Conservation (phyloP, 2,329 filamentous ascomycete genomes). For the Polytolypa hystricis region DNA sequence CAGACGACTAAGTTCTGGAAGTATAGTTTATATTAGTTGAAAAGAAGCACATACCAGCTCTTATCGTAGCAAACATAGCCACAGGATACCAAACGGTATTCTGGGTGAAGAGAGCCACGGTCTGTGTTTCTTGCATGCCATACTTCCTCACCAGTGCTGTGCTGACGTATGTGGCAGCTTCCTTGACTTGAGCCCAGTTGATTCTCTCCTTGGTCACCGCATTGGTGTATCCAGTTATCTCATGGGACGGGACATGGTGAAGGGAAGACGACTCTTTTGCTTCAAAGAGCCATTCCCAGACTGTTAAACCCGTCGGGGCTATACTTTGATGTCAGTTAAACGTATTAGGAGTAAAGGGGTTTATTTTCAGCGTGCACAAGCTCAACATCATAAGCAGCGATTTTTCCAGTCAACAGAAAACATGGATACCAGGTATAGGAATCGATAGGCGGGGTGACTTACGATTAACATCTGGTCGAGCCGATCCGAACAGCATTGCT, state of each 20-base stretch:
- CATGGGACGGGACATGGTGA: constrained; percentile 23
- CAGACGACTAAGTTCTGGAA: too few species aligned
- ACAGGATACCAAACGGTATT: constrained; percentile 56
- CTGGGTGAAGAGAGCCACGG: constrained; percentile 47
- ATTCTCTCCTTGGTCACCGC: constrained; percentile 47
- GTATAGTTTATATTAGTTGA: too few species aligned
- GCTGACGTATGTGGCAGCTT: constrained; percentile 44
- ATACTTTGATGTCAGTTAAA: too few species aligned
- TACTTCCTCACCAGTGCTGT: constrained; percentile 46
- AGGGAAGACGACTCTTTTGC: constrained; percentile 39
- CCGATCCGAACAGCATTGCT: too few species aligned
- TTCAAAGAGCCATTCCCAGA: constrained; percentile 53
- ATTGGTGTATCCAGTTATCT: constrained; percentile 45
- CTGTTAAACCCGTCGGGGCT: constrained; percentile 26
- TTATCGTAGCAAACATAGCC: constrained; percentile 44
- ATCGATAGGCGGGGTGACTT: too few species aligned
- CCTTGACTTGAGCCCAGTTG: constrained; percentile 44
- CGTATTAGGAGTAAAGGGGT: too few species aligned
- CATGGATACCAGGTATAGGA: too few species aligned
- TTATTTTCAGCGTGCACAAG: too few species aligned
- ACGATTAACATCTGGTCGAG: too few species aligned
- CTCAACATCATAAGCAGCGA: too few species aligned
- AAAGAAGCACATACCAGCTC: constrained; percentile 21
- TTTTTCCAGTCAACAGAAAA: too few species aligned
- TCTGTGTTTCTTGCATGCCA: constrained; percentile 42